Percentiles rank a stretch among this genome's conserved stretches.
phyloP scores from a whole-genome alignment of 129 eudicot species.

The Flaveria brownii region DNA sequence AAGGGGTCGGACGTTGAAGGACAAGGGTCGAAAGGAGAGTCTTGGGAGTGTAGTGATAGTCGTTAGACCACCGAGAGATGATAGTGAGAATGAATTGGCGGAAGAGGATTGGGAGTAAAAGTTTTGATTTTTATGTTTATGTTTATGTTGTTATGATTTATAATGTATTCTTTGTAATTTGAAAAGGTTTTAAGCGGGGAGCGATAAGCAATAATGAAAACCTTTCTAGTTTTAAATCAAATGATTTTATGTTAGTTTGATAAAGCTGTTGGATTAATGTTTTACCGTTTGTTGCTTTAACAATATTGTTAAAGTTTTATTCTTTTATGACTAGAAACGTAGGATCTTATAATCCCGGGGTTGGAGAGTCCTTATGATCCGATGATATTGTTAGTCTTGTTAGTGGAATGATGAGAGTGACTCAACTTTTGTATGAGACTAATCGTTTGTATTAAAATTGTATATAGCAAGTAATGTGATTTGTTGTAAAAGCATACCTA shows the following conservation, averaged over 20 bases:
- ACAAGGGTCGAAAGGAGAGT: slow-evolving; percentile 39
- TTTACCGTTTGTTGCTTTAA: background rate
- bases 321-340: too few relatives aligned
- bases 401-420: too few relatives aligned
- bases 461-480: too few relatives aligned
- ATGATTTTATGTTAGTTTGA: background rate
- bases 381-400: too few relatives aligned
- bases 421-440: too few relatives aligned
- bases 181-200: slow-evolving; percentile 17
- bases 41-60: slow-evolving; percentile 75
- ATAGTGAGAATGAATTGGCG: slow-evolving; percentile 40
- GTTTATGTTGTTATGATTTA: background rate
- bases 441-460: too few relatives aligned
- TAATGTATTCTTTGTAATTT: background rate
- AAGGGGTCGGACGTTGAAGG: slow-evolving; percentile 63
- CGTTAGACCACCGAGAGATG: slow-evolving; percentile 80
- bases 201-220: slow-evolving; percentile 22
- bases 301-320: too few relatives aligned
- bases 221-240: background rate
- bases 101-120: slow-evolving; percentile 78
- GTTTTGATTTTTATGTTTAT: background rate
- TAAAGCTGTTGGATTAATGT: background rate
- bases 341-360: too few relatives aligned
- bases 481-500: too few relatives aligned
- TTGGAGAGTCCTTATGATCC: too few relatives aligned